Evolutionary conservation across 108 stramenopile genomes (phyloP).

Genomic region (Nitzschia palea): DNA sequence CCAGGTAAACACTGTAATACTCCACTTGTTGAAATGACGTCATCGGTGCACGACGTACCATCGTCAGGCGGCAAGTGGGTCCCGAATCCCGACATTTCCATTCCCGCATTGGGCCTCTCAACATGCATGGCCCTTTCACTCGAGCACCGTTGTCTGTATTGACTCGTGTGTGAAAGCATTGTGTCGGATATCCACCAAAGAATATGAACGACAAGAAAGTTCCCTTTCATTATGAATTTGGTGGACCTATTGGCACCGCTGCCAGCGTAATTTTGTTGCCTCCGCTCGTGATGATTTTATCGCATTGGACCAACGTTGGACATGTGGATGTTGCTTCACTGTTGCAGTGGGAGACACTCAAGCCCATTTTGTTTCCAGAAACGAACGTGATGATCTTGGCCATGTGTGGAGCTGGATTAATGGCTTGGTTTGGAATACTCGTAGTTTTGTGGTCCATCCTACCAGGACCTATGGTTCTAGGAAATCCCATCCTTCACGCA

Average conservation of each 20-base stretch:
- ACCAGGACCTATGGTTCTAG: constrained; percentile 80
- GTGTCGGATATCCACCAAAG: too few relatives aligned
- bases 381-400: constrained; percentile 16
- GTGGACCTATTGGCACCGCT: constrained; percentile 90
- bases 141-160: too few relatives aligned
- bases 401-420: constrained; percentile 48
- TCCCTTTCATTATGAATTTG: constrained; percentile 76
- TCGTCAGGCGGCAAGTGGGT: too few relatives aligned
- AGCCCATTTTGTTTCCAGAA: constrained; percentile 16
- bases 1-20: too few relatives aligned
- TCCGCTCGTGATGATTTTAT: constrained; percentile 68
- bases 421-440: constrained; percentile 85
- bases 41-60: too few relatives aligned
- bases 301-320: constrained; percentile 59
- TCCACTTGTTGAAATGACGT: too few relatives aligned
- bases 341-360: not conserved
- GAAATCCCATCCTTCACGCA: constrained; percentile 52
- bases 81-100: too few relatives aligned
- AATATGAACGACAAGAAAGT: not conserved
- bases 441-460: constrained; percentile 84
- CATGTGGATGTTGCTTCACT: constrained; percentile 43
- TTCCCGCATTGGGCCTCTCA: too few relatives aligned
- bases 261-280: constrained; percentile 75
- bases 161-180: too few relatives aligned
- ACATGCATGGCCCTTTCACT: too few relatives aligned